Base-by-base conservation (phyloP, 2,329 filamentous ascomycete genomes). In the Mycogone perniciosa region DNA sequence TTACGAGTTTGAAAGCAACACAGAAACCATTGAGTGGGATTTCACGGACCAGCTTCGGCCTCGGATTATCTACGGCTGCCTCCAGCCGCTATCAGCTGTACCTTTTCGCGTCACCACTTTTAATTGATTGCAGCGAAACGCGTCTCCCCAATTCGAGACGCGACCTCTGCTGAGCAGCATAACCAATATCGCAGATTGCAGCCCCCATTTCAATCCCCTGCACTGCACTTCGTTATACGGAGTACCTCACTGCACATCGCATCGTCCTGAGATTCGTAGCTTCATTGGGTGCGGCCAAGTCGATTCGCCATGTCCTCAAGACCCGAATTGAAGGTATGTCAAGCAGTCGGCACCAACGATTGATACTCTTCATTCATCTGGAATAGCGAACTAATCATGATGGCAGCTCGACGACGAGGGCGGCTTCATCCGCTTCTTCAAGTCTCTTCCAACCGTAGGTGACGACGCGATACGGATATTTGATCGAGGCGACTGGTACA, bases 361-460 rank as follows among this genome's bases (percentile, higher is more conserved):
- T 3, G 20, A 44, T 48, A 11, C 10, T 8, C 2, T 31, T n/a
- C 13, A 20, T 4, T 8, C 11, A 34, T 10, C 9, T 44, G n/a
- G 1, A 11, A 13, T 37, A 31, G 37, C 31, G 40, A 29, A 42
- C 55, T 39, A 13, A 60, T 44, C 34, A 38, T 7, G 29, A 7
- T 2, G 8, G 30, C 50, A 91, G 87, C 89, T 97, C 66, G 95
- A 99, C 64, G 93, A 99, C 66, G 93, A 99, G 75, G 84, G 86
- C 64, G 90, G 92, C 59, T 99, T 99, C 76, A 96, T 97, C 72
- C 89, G 86, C 60, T 95, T 90, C 73, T 99, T 95, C 76, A 92
- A 92, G 61, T 86, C 84, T n/a, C 78, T 99, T 3, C 83, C 89
- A 5, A 62, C 75, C 10, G 82, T 83, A 48, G 81, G 83, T 59